Evolutionary conservation across 345 rosid species (phyloP).

Genomic region (Populus davidiana): DNA sequence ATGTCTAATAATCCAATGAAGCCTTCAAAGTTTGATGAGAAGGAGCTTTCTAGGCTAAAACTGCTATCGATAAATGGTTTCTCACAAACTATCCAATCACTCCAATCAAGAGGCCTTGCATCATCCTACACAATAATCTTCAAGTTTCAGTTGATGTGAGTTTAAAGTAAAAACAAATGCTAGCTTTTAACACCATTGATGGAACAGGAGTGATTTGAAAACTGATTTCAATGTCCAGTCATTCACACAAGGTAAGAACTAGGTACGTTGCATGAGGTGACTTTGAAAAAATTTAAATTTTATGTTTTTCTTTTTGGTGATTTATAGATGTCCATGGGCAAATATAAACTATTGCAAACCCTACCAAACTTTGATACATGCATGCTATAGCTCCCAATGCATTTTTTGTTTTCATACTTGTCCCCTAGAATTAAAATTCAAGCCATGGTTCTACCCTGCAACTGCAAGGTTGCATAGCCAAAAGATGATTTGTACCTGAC

Average conservation of each 20-base stretch:
- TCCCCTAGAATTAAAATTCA: neutral
- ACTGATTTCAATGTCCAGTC: neutral
- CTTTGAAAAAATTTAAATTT: neutral
- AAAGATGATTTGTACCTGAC: slow-evolving; percentile 38
- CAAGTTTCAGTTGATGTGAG: slow-evolving; percentile 9
- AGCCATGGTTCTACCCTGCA: neutral
- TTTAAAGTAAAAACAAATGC: neutral
- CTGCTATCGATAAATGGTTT: slow-evolving; percentile 19
- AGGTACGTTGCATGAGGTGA: neutral
- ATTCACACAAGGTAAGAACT: neutral
- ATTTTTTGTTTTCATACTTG: neutral
- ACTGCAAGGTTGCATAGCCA: neutral
- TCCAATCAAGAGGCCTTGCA: slow-evolving; percentile 63
- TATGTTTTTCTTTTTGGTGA: neutral
- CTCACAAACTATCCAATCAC: slow-evolving; percentile 56
- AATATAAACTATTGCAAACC: neutral
- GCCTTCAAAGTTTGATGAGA: slow-evolving; percentile 32
- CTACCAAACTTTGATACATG: neutral
- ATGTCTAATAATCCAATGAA: slow-evolving; percentile 35
- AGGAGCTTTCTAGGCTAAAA: slow-evolving; percentile 19
- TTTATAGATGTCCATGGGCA: neutral
- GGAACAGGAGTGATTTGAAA: neutral
- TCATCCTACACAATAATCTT: slow-evolving; percentile 40
- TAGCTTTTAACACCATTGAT: neutral
- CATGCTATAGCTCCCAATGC: neutral